Evolutionary conservation across 192 early-diverging fungal species (phyloP).

Genomic region (Thamnidium elegans): DNA sequence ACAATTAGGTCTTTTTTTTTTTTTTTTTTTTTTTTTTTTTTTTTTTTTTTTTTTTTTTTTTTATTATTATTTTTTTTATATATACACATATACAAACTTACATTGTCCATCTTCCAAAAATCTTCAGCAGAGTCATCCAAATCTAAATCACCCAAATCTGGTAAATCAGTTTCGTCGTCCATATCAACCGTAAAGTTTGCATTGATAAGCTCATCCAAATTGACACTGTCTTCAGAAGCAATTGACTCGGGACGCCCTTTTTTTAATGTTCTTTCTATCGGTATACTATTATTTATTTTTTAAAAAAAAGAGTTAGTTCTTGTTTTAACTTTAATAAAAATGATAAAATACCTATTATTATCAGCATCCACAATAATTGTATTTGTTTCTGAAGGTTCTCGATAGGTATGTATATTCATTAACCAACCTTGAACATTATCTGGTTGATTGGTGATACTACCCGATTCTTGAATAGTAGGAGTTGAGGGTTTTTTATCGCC

Average conservation of each 20-base stretch:
- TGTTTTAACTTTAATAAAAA: background rate
- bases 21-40: background rate
- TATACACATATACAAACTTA: constrained; percentile 1
- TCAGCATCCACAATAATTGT: constrained; percentile 13
- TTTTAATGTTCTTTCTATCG: background rate
- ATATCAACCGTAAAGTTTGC: constrained; percentile 31
- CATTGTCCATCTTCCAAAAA: constrained; percentile 30
- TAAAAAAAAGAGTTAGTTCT: background rate
- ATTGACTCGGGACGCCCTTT: constrained; percentile 27
- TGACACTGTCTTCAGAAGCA: constrained; percentile 33
- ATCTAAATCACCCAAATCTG: constrained; percentile 25
- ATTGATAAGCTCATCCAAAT: constrained; percentile 35
- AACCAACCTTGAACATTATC: constrained; percentile 31
- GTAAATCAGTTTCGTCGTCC: constrained; percentile 30
- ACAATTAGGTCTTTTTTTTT: background rate
- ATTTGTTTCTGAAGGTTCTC: constrained; percentile 11
- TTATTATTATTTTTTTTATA: too few species aligned
- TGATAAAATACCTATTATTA: constrained; percentile 13
- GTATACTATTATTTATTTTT: constrained; percentile 4
- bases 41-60: background rate
- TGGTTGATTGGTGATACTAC: too few species aligned
- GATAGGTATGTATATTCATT: constrained; percentile 24
- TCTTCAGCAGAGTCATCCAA: constrained; percentile 34
- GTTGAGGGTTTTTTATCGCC: background rate
- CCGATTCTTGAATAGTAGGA: background rate